Percentiles rank a stretch among this genome's conserved stretches.
Evolutionary conservation across 2,329 filamentous ascomycete genomes (phyloP).

Genomic region (Neofusicoccum sp.): DNA sequence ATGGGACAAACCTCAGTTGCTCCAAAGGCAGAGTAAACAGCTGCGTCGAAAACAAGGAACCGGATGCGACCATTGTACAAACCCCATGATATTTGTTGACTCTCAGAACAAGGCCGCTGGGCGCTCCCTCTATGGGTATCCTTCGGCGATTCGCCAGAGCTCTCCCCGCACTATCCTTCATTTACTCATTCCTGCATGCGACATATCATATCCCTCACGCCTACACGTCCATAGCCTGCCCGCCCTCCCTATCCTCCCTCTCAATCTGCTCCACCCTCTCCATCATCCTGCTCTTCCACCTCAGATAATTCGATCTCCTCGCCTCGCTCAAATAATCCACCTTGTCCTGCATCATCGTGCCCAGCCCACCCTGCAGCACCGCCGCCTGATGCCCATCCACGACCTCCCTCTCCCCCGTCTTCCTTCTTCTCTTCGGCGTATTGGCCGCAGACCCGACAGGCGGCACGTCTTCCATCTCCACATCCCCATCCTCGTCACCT

Average conservation of each 20-base stretch:
- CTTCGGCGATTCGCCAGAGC: no score
- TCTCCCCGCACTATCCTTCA: not conserved
- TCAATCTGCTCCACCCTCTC: conserved; percentile 45
- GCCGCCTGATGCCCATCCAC: conserved; percentile 22
- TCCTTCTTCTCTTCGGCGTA: conserved; percentile 35
- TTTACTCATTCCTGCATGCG: not conserved
- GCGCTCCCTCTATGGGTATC: no score
- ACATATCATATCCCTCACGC: not conserved
- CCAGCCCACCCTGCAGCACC: conserved; percentile 44
- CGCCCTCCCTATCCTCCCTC: not conserved
- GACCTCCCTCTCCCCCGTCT: conserved; percentile 19
- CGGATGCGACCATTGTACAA: no score
- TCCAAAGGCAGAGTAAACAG: no score
- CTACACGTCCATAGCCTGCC: conserved; percentile 3
- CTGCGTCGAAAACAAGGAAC: no score
- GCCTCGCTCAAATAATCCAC: conserved; percentile 69
- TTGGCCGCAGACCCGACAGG: conserved; percentile 25
- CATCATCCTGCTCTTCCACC: conserved; percentile 64
- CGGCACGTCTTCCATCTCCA: conserved; percentile 26
- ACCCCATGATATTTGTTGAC: no score
- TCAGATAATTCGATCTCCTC: conserved; percentile 58
- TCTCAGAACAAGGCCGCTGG: no score
- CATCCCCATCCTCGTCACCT: conserved; percentile 41
- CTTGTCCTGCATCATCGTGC: conserved; percentile 72
- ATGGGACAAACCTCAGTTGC: no score